Conservation (phyloP, 768 basidiomycete species). For the Russula griseocarnosa region DNA sequence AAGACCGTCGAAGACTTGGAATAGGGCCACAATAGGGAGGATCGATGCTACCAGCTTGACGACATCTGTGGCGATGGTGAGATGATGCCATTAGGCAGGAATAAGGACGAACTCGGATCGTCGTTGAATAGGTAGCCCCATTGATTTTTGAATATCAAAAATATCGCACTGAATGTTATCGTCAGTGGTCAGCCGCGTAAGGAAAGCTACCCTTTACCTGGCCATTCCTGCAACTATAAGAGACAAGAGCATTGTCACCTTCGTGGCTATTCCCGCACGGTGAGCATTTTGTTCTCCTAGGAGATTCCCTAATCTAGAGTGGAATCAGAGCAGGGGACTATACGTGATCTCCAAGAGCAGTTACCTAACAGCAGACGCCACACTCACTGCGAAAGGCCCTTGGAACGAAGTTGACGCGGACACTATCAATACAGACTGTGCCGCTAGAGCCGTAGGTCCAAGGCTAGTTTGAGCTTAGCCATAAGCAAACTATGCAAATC, state of each 20-base stretch:
- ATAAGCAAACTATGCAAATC: constrained; percentile 23
- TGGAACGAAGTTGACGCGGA: constrained; percentile 77
- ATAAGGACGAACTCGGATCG: constrained; percentile 39
- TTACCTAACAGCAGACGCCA: constrained; percentile 83
- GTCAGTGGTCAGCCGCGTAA: neutral
- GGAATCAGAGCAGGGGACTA: constrained; percentile 1
- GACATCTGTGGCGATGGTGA: constrained; percentile 31
- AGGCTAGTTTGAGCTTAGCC: constrained; percentile 44
- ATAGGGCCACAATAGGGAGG: constrained; percentile 63
- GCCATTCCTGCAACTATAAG: constrained; percentile 60
- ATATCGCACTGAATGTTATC: constrained; percentile 36
- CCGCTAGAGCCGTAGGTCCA: constrained; percentile 76
- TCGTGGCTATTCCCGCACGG: constrained; percentile 67
- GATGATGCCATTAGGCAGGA: neutral
- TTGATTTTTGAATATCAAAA: constrained; percentile 43
- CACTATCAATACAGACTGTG: constrained; percentile 80
- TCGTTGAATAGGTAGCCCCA: constrained; percentile 62
- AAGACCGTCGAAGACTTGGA: constrained; percentile 83
- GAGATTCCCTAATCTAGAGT: constrained; percentile 74
- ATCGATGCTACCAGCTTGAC: constrained; percentile 50
- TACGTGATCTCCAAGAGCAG: constrained; percentile 22
- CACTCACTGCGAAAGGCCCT: constrained; percentile 75
- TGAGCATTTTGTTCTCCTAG: constrained; percentile 74
- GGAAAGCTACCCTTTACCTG: constrained; percentile 42
- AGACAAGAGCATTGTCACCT: constrained; percentile 61